Base-by-base conservation (phyloP, 768 basidiomycete genomes). In the Gymnopilus junonius region DNA sequence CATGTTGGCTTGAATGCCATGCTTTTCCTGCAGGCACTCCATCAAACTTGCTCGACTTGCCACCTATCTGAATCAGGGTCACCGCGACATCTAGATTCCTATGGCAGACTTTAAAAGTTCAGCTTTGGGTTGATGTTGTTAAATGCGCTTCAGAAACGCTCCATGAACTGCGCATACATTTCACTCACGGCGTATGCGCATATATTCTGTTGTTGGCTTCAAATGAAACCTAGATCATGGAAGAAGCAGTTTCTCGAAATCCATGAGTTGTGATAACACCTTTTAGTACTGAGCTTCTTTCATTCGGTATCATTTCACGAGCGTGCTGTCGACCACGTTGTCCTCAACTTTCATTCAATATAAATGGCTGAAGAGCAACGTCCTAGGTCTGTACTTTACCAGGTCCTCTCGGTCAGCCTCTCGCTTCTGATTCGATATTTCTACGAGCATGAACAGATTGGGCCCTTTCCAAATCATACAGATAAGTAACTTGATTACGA, bases 211-310 rank as follows among this genome's bases (percentile, higher is more conserved):
- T 20, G 10, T 31, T 20, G 29, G 11, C 21, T 25, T 55, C 60
- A 45, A 20, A 61, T 61, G 25, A 61, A 61, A 61, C 40, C 14
- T 46, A 55, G 51, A 43, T 40, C 32, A 29, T 55, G n/a, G 17
- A 39, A 51, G 46, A 48, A 50, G 48, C 37, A 48, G 8, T 34
- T 43, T 61, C 40, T 55, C 50, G 40, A 54, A 42, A 39, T 10
- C 8, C 55, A 54, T 64, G 58, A 34, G 40, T 65, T 55, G 43
- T 56, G 40, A 58, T 40, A 31, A n/a, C 35, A 50, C 48, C 43
- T 54, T 62, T 39, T 54, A 37, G 4, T 23, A 59, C 54, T 61
- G 46, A 55, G 57, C 64, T 65, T 65, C 64, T 65, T 62, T 65
- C 48, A 40, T 40, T 45, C 31, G 59, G 53, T 42, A 31, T 42